Conservation (phyloP, 768 basidiomycete species). For the Amanita exitialis region DNA sequence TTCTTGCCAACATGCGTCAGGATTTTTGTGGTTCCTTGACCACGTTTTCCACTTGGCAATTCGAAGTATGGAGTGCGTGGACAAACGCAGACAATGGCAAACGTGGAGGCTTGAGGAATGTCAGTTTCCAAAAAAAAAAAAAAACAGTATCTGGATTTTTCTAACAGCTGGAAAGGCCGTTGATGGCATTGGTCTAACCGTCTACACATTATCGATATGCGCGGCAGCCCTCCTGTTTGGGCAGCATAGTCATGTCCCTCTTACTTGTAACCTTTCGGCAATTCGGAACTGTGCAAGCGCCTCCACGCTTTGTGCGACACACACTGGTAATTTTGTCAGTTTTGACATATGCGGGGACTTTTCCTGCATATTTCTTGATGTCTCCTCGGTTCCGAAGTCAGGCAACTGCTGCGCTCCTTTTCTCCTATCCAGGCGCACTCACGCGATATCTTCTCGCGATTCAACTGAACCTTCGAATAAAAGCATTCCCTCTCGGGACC, state of each 20-base stretch:
- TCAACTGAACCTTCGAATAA: slow-evolving; percentile 53
- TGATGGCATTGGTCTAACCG: slow-evolving; percentile 74
- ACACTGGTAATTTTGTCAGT: slow-evolving; percentile 44
- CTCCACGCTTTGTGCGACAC: slow-evolving; percentile 35
- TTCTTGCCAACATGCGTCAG: slow-evolving; percentile 24
- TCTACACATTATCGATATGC: slow-evolving; percentile 71
- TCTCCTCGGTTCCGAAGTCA: slow-evolving; percentile 60
- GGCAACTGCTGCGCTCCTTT: slow-evolving; percentile 80
- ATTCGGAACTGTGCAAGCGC: slow-evolving; percentile 16
- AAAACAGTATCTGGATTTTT: neutral
- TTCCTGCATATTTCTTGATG: slow-evolving; percentile 72
- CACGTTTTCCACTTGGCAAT: slow-evolving; percentile 94
- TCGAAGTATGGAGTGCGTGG: slow-evolving; percentile 82
- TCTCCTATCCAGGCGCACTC: slow-evolving; percentile 83
- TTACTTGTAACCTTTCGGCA: slow-evolving; percentile 29
- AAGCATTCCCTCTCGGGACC: slow-evolving; percentile 69
- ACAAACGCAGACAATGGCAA: slow-evolving; percentile 37
- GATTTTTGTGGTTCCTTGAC: slow-evolving; percentile 95
- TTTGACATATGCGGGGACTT: slow-evolving; percentile 62
- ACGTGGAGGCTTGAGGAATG: neutral
- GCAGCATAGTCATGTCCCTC: slow-evolving; percentile 40
- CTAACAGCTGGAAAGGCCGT: slow-evolving; percentile 46
- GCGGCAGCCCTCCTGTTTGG: slow-evolving; percentile 76
- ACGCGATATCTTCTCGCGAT: slow-evolving; percentile 74
- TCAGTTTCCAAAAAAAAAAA: slow-evolving; percentile 3